These are phyloP conservation scores for Sugiyamaella valdiviana DNA, from an alignment of 805 yeast species.

Conservation along the genomic window DNA sequence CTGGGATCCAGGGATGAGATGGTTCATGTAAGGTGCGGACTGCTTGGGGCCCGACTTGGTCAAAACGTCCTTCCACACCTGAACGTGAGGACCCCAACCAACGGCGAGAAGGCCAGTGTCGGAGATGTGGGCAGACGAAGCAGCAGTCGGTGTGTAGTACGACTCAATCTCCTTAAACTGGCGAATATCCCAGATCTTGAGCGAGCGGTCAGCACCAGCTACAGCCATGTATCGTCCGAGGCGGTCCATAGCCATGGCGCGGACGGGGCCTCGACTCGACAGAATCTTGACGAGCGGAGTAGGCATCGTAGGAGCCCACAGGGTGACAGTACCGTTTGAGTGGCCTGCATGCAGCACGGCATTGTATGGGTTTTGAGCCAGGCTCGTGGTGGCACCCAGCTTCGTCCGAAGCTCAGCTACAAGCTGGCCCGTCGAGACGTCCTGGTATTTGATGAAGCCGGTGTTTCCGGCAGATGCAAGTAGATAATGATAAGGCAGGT, in stretches of 20 bases:
- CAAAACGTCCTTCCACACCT: constrained; percentile 85
- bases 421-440: constrained; percentile 84
- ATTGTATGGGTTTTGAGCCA: constrained; percentile 92
- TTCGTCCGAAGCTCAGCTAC: constrained; percentile 82
- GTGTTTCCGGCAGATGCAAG: constrained; percentile 84
- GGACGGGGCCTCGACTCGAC: constrained; percentile 78
- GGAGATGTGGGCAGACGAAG: constrained; percentile 68
- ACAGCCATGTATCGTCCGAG: constrained; percentile 93
- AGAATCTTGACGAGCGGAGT: constrained; percentile 80
- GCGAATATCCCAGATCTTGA: constrained; percentile 92
- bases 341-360: constrained; percentile 94
- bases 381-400: constrained; percentile 80
- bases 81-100: constrained; percentile 95
- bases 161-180: constrained; percentile 62
- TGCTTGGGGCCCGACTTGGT: constrained; percentile 44
- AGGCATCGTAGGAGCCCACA: constrained; percentile 89
- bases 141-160: constrained; percentile 78
- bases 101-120: constrained; percentile 82
- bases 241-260: constrained; percentile 80
- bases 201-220: constrained; percentile 74
- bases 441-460: constrained; percentile 87
- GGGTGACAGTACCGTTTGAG: constrained; percentile 81
- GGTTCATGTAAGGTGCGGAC: constrained; percentile 86
- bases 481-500: constrained; percentile 86
- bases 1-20: constrained; percentile 70